Evolutionary conservation across 2,329 filamentous ascomycete species (phyloP), one percentile per base, ranked within the genome.

Genomic region (Hirsutella rhossiliensis): DNA sequence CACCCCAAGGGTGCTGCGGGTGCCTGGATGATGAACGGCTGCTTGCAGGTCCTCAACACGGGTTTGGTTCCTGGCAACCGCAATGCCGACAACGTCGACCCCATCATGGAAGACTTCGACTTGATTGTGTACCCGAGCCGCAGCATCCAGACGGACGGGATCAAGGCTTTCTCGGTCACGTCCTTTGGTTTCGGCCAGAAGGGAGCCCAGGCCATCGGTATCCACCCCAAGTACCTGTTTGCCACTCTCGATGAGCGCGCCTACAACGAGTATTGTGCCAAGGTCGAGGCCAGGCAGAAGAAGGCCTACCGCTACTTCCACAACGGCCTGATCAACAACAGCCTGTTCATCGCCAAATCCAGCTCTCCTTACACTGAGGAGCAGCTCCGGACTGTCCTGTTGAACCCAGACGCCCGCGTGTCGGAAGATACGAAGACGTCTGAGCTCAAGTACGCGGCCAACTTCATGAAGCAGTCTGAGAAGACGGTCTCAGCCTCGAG

Each of bases 11-110:
- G 92, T 82, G 90, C 92, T 57, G 92, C 92, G 48, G 92, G 92
- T 73, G 92, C 90, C 41, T 98, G 92, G 89, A 98, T 98, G 92
- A 82, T 98, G 77, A 98, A 98, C 73, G 92, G 92, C 52, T 92
- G 87, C 64, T 72, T 98, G 62, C 92, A 98, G 65, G 87, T 96
- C 39, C 78, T 98, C 56, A 94, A 97, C 73, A 83, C 77, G 42
- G 92, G 92, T 59, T 73, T 98, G 41, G 90, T 98, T 20, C 92
- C 92, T 13, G 92, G 92, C 47, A 98, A 98, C 72, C 84, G 89
- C 58, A 98, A 98, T 56, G 92, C 92, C 42, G 92, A 98, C 71
- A 98, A 98, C 54, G 81, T 98, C 44, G 92, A 98, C 62, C 80
- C 89, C 61, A 75, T 89, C 54, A 94, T 98, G 85, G 90, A 97